Base-by-base conservation (phyloP, 305 asterid genomes). In the Rubia balearica region DNA sequence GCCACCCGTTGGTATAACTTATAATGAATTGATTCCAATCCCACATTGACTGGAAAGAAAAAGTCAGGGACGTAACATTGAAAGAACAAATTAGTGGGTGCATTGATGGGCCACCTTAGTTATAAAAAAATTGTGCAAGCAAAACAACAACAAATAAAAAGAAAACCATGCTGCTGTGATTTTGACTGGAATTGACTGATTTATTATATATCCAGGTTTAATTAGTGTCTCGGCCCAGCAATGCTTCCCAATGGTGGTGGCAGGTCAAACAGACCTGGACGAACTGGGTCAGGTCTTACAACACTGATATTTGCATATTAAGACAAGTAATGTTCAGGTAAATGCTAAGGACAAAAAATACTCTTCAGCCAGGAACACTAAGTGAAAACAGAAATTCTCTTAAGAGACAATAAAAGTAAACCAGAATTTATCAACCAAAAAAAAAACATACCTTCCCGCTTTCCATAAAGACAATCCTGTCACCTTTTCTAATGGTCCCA, bases 391-490 rank as follows among this genome's bases (percentile, higher is more conserved):
- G 16, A 70, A 75, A 60, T 24, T 43, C 63, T 33, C 9, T 13
- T 3, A 49, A 53, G n/a, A 61, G 68, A 45, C 45, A 38, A 70
- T 13, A 46, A 40, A 7, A 6, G 7, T 21, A 22, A 56, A 30
- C 16, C 51, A 60, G 17, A 40, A 62, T 8, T 22, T 11, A 53
- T n/a, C 22, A 16, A 1, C 17, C 1, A 14, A 27, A 27, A 11
- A 51, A n/a, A 63, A 49, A 19, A n/a, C 71, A 19, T 81, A 94
- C 99, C 98, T 91, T 94, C 78, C 87, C 87, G 76, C 99, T 94
- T 46, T 97, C 99, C 99, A 94, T 94, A 74, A 94, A 94, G 80
- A 91, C 24, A 66, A 94, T 81, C 81, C 96, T 81, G 76, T 94
- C 97, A 74, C 99, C 99, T 81, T 87, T 94, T 77, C 67, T 87